A percentile compares a stretch with the other conserved stretches of the same genome.
Conservation (phyloP, 805 yeast species). For the Wickerhamomyces xylosicus region DNA sequence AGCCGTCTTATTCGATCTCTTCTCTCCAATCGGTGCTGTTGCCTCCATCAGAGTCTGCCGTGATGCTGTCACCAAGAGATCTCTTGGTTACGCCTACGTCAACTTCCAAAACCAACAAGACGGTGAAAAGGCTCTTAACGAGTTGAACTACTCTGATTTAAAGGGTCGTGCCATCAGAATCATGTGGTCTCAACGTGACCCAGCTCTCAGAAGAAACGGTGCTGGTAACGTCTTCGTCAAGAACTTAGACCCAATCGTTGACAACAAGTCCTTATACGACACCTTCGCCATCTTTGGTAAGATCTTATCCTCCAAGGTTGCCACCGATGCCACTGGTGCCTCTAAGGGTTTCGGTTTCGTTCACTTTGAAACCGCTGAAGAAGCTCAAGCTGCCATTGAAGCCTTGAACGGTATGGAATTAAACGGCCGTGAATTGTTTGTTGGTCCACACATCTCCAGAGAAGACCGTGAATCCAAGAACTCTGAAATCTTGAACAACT, state of each 20-base stretch:
- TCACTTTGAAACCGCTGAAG: slow-evolving; percentile 87
- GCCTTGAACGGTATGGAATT: slow-evolving; percentile 97
- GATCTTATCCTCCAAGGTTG: slow-evolving; percentile 94
- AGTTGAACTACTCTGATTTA: slow-evolving; percentile 86
- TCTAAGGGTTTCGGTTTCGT: slow-evolving; percentile 97
- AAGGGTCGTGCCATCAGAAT: slow-evolving; percentile 97
- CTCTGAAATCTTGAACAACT: slow-evolving; percentile 83
- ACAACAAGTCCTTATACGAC: slow-evolving; percentile 97
- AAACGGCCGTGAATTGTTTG: slow-evolving; percentile 92
- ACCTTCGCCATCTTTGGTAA: slow-evolving; percentile 95
- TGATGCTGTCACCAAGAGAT: slow-evolving; percentile 93
- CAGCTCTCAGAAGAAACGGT: slow-evolving; percentile 88
- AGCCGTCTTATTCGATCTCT: slow-evolving; percentile 88
- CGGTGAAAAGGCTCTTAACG: slow-evolving; percentile 90
- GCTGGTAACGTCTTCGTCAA: slow-evolving; percentile 95
- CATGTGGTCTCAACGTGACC: slow-evolving; percentile 99
- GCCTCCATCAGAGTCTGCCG: slow-evolving; percentile 97
- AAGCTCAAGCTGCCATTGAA: slow-evolving; percentile 91
- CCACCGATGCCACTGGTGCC: slow-evolving; percentile 83
- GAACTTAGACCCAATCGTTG: slow-evolving; percentile 96
- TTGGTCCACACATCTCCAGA: slow-evolving; percentile 87
- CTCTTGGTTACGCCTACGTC: slow-evolving; percentile 97
- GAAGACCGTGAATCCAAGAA: slow-evolving; percentile 91
- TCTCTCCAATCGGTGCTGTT: slow-evolving; percentile 91
- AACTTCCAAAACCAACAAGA: slow-evolving; percentile 85